Evolutionary conservation across 2,329 filamentous ascomycete genomes (phyloP).

Genomic region (Fusarium falciforme): DNA sequence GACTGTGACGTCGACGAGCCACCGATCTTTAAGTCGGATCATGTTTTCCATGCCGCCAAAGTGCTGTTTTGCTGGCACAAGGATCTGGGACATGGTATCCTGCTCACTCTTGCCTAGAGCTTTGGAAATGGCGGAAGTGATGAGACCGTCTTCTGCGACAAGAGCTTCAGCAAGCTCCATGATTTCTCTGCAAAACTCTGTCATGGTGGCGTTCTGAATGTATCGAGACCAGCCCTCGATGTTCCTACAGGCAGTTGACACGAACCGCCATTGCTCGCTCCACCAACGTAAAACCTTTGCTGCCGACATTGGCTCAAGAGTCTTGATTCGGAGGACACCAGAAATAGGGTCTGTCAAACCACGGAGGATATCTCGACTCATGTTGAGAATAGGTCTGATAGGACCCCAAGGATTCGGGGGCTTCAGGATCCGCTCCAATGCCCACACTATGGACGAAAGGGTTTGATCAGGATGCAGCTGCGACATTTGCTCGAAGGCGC

Average conservation of each 20-base stretch:
- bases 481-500: slow-evolving; percentile 54
- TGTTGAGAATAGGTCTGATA: slow-evolving; percentile 67
- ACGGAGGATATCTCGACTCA: slow-evolving; percentile 66
- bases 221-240: slow-evolving; percentile 86
- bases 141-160: slow-evolving; percentile 85
- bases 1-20: slow-evolving; percentile 84
- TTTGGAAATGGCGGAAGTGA: slow-evolving; percentile 74
- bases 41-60: slow-evolving; percentile 84
- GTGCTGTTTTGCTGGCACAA: slow-evolving; percentile 54
- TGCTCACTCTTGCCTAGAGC: slow-evolving; percentile 50
- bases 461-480: slow-evolving; percentile 55
- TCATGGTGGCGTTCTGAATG: slow-evolving; percentile 82
- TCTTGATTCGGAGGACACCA: slow-evolving; percentile 66
- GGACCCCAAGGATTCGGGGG: slow-evolving; percentile 64
- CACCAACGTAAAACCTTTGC: slow-evolving; percentile 81
- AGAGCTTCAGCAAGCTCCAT: slow-evolving; percentile 93
- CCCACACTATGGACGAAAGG: slow-evolving; percentile 57
- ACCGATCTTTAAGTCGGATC: slow-evolving; percentile 89
- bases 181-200: slow-evolving; percentile 91
- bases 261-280: slow-evolving; percentile 83
- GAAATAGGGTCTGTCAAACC: slow-evolving; percentile 67
- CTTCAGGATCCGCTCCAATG: slow-evolving; percentile 50
- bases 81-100: slow-evolving; percentile 54
- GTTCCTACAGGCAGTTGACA: slow-evolving; percentile 83
- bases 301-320: slow-evolving; percentile 70